Conservation (phyloP, 2,329 filamentous ascomycete genomes). For the Fragosphaeria purpurea region DNA sequence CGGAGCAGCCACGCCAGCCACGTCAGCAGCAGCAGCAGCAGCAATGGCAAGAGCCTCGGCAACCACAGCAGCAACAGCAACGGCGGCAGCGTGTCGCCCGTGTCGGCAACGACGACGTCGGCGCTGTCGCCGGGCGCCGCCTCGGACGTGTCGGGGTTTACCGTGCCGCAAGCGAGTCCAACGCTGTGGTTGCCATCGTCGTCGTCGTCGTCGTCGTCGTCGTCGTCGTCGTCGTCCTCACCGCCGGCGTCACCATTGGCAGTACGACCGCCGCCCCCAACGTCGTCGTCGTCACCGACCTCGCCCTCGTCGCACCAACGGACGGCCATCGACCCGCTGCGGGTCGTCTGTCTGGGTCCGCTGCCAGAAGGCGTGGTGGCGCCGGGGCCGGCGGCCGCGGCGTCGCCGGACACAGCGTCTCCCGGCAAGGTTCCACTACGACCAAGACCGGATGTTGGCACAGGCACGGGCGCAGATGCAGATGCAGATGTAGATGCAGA, state of each 20-base stretch:
- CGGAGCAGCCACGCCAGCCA: conserved; percentile 10
- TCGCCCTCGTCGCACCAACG: background rate
- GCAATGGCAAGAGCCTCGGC: conserved; percentile 14
- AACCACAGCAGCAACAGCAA: conserved; percentile 1
- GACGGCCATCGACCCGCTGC: conserved; percentile 39
- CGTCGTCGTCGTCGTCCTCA: too few relatives aligned
- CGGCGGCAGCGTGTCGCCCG: conserved; percentile 18
- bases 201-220: too few relatives aligned
- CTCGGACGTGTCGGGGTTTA: too few relatives aligned
- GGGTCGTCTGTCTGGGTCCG: conserved; percentile 45
- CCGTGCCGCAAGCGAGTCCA: too few relatives aligned
- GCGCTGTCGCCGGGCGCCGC: background rate
- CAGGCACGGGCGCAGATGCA: conserved; percentile 27
- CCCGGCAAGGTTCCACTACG: too few relatives aligned
- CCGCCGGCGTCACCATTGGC: too few relatives aligned
- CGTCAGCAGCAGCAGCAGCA: background rate
- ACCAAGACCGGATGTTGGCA: background rate
- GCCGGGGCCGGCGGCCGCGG: conserved; percentile 21
- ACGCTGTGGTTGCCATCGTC: too few relatives aligned
- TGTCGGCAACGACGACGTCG: background rate
- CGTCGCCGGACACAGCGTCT: background rate
- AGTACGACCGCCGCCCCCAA: background rate
- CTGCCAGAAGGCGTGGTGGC: conserved; percentile 39
- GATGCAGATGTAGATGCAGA: conserved; percentile 8
- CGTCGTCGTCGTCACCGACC: too few relatives aligned